Base-by-base conservation (phyloP, 192 early-diverging fungal species). In the Coemansia aciculifera region DNA sequence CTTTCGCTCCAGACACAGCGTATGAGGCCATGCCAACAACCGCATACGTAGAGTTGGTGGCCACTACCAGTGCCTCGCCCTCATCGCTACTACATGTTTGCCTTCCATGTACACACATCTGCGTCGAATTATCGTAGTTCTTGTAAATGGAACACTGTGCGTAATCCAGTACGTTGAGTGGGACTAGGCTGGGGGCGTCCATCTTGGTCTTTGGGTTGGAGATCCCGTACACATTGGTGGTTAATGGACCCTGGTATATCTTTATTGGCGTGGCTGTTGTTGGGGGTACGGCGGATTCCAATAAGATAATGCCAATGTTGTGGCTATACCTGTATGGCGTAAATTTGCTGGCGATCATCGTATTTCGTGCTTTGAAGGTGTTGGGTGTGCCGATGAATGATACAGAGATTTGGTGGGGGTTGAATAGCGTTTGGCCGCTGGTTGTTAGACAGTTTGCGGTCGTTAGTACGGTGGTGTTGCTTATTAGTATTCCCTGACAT, bases 401-500 rank as follows among this genome's bases (percentile, higher is more conserved):
- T 3, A 78, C 68, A 0, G 77, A 64, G 40, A 73, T 64, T 1
- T 67, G 60, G 1, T 23, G 7, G 4, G 77, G 44, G 24, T 68
- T 59, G 56, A 69, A 78, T 60, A 68, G 63, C 0, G 77, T 67
- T 21, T 37, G 38, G 0, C 34, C 57, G 23, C 61, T 42, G 9
- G 71, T 63, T 27, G 63, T 65, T 32, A 78, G 68, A 23, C 77
- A 78, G 62, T 78, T 70, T 52, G 77, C 71, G 0, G 77, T 78
- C 12, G 77, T 78, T 19, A 73, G 42, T 1, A 78, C 71, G 1
- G 66, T 54, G 11, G 34, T 67, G 5, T 64, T 31, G 32, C 24
- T 51, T 29, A 78, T 63, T 21, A 78, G 68, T n/a, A 68, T 43
- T 2, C 77, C 77, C 0, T 23, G 66, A 38, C 77, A 78, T 39